A percentile compares a stretch with the other conserved stretches of the same genome.
These are phyloP conservation scores for Gnaphalium uliginosum DNA, from an alignment of 129 eudicot genomes.

Conservation along the genomic window DNA sequence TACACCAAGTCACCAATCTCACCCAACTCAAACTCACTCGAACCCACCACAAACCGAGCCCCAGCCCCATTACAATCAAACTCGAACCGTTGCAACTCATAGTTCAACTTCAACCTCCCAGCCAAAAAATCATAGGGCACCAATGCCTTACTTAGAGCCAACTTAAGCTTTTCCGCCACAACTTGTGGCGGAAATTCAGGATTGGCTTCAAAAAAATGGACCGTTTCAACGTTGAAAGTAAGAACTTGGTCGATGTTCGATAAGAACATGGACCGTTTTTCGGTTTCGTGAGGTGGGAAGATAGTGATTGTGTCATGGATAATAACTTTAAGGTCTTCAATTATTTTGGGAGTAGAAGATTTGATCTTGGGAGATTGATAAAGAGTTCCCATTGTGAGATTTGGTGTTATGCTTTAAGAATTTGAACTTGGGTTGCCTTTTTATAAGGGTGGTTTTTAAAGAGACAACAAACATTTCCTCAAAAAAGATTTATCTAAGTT, in stretches of 20 bases:
- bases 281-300: slow-evolving; percentile 47
- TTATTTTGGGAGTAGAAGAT: slow-evolving; percentile 32
- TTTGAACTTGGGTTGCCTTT: not conserved
- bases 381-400: slow-evolving; percentile 56
- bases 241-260: slow-evolving; percentile 82
- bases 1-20: slow-evolving; percentile 85
- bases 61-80: slow-evolving; percentile 65
- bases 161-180: slow-evolving; percentile 49
- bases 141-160: slow-evolving; percentile 44
- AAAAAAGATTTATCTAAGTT: not conserved
- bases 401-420: slow-evolving; percentile 12
- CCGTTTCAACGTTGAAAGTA: slow-evolving; percentile 70
- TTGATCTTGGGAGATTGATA: slow-evolving; percentile 29
- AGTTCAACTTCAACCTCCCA: slow-evolving; percentile 66
- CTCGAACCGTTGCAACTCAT: slow-evolving; percentile 50
- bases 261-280: slow-evolving; percentile 53
- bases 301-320: slow-evolving; percentile 53
- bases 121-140: slow-evolving; percentile 67
- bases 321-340: slow-evolving; percentile 63
- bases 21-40: slow-evolving; percentile 49
- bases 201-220: slow-evolving; percentile 61
- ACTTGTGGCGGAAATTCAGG: slow-evolving; percentile 55
- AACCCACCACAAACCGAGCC: slow-evolving; percentile 58
- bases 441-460: slow-evolving; percentile 24
- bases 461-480: not conserved